Evolutionary conservation across 305 asterid species (phyloP), one percentile per base, ranked within the genome.

Genomic region (Nicotiana rustica): DNA sequence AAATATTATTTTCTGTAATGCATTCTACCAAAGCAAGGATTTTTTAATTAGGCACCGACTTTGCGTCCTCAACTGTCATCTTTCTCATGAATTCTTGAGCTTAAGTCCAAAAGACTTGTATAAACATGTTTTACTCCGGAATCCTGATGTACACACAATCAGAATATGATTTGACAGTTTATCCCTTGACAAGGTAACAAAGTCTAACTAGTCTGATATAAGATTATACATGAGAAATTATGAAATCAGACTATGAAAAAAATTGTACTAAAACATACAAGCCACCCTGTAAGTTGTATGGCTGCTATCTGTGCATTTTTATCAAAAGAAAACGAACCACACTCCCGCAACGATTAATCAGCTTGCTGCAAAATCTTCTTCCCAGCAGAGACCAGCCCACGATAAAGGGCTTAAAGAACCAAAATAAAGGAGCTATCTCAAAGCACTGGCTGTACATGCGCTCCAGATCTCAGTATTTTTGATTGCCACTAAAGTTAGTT

Each of bases 321-420:
- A 29, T 3, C 29, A 17, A 15, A 75, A 49, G 47, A 75, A 75
- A 52, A 9, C 1, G 10, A 29, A 52, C 31, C 65, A 9, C 41
- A 55, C 31, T 29, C 80, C 8, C 5, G 66, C 66, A 52, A 29
- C 10, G 0, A 9, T 73, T 25, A 47, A 49, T 17, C 64, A 29
- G 10, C 80, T 15, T 75, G 64, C 25, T 25, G 65, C 65, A 21
- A 75, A 75, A 75, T 25, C 29, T 15, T 75, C 79, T 25, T 52
- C 65, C 10, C 64, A n/a, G 25, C 31, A 18, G 31, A 18, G 62
- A 57, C 19, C 61, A 71, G 29, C 65, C 17, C 80, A 76, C 31
- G 80, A 29, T 4, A 29, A 13, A 47, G 62, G 79, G 25, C 25
- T 68, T 8, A 10, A 68, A 9, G 15, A 68, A n/a, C 77, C 2